Conservation (phyloP, 441 rosid genomes). For the Gossypium aridum region DNA sequence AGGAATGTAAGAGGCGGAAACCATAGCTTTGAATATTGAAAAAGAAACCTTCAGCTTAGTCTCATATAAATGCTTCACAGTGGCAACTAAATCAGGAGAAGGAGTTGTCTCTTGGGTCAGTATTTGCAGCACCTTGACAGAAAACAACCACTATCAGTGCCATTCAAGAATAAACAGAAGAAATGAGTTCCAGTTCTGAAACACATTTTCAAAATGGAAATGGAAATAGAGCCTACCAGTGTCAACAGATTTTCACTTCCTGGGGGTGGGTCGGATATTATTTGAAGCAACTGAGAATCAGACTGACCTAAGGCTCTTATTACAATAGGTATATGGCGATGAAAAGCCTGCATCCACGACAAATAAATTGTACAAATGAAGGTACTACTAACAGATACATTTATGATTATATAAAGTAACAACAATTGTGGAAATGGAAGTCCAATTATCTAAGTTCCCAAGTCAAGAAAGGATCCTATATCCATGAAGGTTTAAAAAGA, state of each 20-base stretch:
- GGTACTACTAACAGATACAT: neutral
- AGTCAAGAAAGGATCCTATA: constrained; percentile 5
- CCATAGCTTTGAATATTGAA: neutral
- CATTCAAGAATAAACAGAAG: constrained; percentile 18
- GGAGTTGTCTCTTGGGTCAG: constrained; percentile 85
- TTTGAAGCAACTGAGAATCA: constrained; percentile 61
- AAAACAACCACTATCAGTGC: constrained; percentile 22
- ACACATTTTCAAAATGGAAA: constrained; percentile 9
- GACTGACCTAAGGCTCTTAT: constrained; percentile 87
- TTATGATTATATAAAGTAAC: neutral
- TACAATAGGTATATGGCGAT: constrained; percentile 87
- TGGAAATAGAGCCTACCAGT: constrained; percentile 43
- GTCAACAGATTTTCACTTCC: constrained; percentile 97
- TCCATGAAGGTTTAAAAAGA: neutral
- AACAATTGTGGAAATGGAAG: neutral
- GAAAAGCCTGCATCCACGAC: constrained; percentile 64
- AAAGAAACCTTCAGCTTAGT: constrained; percentile 81
- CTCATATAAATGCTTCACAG: constrained; percentile 95
- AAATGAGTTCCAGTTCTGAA: constrained; percentile 11
- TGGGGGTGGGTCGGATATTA: constrained; percentile 94
- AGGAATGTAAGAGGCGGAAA: neutral
- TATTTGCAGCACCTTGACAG: constrained; percentile 82
- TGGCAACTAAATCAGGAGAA: constrained; percentile 69
- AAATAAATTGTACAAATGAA: neutral
- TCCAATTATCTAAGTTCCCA: neutral